These are phyloP conservation scores for Garcileccinum viscosum DNA, from an alignment of 1,284 basidiomycete genomes.

Conservation along the genomic window DNA sequence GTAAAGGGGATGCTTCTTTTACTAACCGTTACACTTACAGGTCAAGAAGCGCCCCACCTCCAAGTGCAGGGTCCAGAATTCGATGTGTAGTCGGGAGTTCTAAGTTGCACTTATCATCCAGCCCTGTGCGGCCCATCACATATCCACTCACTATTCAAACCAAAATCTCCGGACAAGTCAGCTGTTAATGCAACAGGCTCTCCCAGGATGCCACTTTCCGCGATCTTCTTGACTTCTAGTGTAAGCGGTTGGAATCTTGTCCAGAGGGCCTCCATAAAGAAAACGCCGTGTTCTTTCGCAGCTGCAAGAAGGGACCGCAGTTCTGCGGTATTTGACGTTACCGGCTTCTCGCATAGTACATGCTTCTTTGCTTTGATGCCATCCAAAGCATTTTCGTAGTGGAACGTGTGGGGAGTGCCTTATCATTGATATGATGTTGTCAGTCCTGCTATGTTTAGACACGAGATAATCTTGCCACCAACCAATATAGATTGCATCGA, in stretches of 20 bases:
- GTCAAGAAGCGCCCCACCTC: constrained; percentile 87
- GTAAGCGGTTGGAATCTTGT: constrained; percentile 79
- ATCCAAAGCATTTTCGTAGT: constrained; percentile 80
- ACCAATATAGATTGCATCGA: constrained; percentile 85
- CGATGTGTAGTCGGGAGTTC: constrained; percentile 74
- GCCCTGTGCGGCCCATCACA: not conserved
- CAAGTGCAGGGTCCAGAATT: constrained; percentile 81
- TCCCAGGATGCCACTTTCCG: constrained; percentile 67
- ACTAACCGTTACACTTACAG: constrained; percentile 53
- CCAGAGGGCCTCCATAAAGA: constrained; percentile 91
- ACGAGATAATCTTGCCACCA: constrained; percentile 23
- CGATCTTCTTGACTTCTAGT: constrained; percentile 68
- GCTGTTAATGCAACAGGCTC: constrained; percentile 70
- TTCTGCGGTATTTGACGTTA: constrained; percentile 71
- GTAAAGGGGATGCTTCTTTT: constrained; percentile 1
- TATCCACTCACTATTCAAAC: constrained; percentile 66
- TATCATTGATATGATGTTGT: constrained; percentile 37
- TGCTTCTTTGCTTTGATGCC: constrained; percentile 84
- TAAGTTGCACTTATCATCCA: constrained; percentile 32
- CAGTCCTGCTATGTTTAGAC: constrained; percentile 1
- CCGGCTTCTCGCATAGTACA: constrained; percentile 87
- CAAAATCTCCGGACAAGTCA: constrained; percentile 77
- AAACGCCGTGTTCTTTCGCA: constrained; percentile 78
- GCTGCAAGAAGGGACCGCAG: constrained; percentile 70
- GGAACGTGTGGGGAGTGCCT: constrained; percentile 88